Percentiles rank a stretch among this genome's conserved stretches.
Evolutionary conservation across 2,329 filamentous ascomycete genomes (phyloP).

Genomic region (Trichoderma brevicompactum): DNA sequence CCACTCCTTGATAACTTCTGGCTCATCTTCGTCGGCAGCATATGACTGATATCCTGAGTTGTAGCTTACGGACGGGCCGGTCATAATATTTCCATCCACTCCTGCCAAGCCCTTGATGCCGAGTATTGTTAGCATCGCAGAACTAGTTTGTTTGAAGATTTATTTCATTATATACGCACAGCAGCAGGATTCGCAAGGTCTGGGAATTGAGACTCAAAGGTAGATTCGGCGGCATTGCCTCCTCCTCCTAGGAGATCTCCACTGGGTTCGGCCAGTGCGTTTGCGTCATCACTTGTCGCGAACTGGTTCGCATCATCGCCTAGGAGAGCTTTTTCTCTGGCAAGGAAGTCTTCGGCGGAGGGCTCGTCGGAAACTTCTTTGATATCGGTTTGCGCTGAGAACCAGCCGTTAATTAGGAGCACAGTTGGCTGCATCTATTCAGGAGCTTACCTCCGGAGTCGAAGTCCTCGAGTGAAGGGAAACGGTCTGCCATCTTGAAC

Average conservation of each 20-base stretch:
- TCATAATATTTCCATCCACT: constrained; percentile 59
- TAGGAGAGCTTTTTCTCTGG: constrained; percentile 85
- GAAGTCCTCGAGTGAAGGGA: constrained; percentile 80
- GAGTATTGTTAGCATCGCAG: constrained; percentile 19
- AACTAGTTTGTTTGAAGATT: no score
- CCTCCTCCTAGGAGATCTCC: constrained; percentile 77
- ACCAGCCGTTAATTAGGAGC: constrained; percentile 11
- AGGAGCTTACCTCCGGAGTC: constrained; percentile 62
- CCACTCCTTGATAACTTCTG: constrained; percentile 90
- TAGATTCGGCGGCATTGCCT: constrained; percentile 56
- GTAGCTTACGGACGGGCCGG: constrained; percentile 68
- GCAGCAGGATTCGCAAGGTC: constrained; percentile 61
- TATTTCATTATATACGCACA: constrained; percentile 37
- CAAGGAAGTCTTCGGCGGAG: constrained; percentile 81
- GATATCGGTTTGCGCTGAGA: constrained; percentile 69
- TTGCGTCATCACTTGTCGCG: constrained; percentile 72
- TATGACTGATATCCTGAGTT: constrained; percentile 65
- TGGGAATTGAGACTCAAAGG: constrained; percentile 89
- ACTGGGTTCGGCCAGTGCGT: constrained; percentile 64
- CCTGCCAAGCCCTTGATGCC: constrained; percentile 14
- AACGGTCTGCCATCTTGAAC: constrained; percentile 72
- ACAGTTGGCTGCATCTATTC: constrained; percentile 15
- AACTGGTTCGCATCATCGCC: constrained; percentile 95
- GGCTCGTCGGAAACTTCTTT: constrained; percentile 61
- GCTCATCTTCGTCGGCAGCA: constrained; percentile 74